Percentiles rank a stretch among this genome's conserved stretches.
Conservation (phyloP, 352 stramenopile species). For the Phytophthora syringae region DNA sequence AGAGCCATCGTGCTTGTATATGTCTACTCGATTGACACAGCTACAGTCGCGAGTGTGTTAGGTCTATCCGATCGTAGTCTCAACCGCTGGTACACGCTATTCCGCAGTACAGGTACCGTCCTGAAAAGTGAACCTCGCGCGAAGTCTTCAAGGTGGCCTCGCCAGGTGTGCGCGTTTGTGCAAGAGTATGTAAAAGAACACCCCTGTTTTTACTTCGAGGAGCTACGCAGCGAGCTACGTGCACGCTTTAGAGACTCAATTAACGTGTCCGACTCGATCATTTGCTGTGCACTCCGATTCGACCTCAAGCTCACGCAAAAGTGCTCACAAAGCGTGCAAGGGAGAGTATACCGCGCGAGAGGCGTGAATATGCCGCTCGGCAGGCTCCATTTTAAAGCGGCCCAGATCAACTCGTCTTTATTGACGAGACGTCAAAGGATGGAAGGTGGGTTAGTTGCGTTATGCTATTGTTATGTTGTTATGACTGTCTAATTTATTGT, state of each 20-base stretch:
- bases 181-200: background rate
- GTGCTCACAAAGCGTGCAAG: no score
- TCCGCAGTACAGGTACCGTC: background rate
- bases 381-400: slow-evolving; percentile 27
- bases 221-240: background rate
- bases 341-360: slow-evolving; percentile 7
- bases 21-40: no score
- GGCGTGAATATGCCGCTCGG: slow-evolving; percentile 5
- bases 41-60: no score
- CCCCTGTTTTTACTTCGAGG: no score
- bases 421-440: slow-evolving; percentile 29
- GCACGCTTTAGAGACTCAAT: background rate
- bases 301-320: slow-evolving; percentile 11
- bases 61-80: no score
- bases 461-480: background rate
- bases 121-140: background rate
- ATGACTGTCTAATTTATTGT: background rate
- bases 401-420: no score
- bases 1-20: no score
- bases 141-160: background rate
- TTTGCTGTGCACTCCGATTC: slow-evolving; percentile 5
- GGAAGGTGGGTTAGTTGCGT: slow-evolving; percentile 14
- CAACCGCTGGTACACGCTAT: no score
- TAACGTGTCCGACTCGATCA: background rate
- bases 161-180: background rate